These are phyloP conservation scores for Fusarium armeniacum DNA, from an alignment of 2,329 filamentous ascomycete genomes.

Conservation along the genomic window DNA sequence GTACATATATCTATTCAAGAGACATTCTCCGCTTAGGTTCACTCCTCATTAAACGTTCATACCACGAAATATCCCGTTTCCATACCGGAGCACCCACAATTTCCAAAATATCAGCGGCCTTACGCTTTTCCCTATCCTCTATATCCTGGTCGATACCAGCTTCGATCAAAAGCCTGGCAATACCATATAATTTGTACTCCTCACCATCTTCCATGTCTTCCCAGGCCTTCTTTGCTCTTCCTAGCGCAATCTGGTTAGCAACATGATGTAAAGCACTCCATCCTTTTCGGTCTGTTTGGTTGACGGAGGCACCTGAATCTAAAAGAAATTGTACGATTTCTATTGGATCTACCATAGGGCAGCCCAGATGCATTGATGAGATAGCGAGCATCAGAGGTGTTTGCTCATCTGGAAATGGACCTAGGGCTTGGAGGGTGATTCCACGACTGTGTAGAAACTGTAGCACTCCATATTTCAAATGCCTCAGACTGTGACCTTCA, in stretches of 20 bases:
- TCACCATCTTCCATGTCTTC: background rate
- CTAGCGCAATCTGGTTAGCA: constrained; percentile 17
- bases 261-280: constrained; percentile 26
- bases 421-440: background rate
- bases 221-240: constrained; percentile 13
- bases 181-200: constrained; percentile 15
- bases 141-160: constrained; percentile 19
- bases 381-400: constrained; percentile 15
- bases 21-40: background rate
- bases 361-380: background rate
- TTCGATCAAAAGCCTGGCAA: background rate
- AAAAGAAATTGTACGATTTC: constrained; percentile 12
- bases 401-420: constrained; percentile 1
- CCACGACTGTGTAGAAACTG: constrained; percentile 13
- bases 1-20: background rate
- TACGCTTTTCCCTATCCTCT: constrained; percentile 16
- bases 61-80: constrained; percentile 1
- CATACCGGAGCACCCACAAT: constrained; percentile 25
- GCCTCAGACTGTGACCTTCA: background rate
- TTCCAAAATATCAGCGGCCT: constrained; percentile 7
- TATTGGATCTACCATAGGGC: background rate
- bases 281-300: constrained; percentile 11
- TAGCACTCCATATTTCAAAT: constrained; percentile 1
- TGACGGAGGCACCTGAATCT: constrained; percentile 11
- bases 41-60: background rate